Percentiles rank a stretch among this genome's conserved stretches.
Evolutionary conservation across 2,329 filamentous ascomycete genomes (phyloP).

Genomic region (Fusarium sp.): DNA sequence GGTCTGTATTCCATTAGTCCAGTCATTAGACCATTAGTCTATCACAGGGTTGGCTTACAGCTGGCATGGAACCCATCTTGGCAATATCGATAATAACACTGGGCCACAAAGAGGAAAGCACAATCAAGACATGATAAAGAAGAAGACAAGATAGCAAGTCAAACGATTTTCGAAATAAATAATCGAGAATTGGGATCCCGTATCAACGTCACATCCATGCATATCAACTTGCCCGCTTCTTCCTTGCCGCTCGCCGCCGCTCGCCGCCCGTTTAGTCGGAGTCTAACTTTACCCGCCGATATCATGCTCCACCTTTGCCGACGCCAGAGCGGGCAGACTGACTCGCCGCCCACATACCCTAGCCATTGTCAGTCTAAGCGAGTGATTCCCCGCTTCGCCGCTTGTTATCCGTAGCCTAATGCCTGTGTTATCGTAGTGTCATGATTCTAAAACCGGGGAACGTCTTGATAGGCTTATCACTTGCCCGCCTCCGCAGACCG

Average conservation of each 20-base stretch:
- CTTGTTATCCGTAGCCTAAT: neutral
- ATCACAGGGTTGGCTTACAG: neutral
- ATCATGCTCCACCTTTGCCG: neutral
- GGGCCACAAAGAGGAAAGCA: neutral
- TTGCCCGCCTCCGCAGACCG: neutral
- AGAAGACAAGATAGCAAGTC: neutral
- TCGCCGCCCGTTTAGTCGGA: neutral
- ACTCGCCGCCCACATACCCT: neutral
- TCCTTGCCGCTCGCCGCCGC: neutral
- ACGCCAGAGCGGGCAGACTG: neutral
- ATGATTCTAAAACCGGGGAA: neutral
- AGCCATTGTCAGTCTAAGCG: neutral
- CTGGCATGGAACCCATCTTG: neutral
- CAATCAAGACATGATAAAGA: neutral
- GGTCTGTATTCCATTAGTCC: neutral
- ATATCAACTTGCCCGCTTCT: neutral
- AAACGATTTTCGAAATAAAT: neutral
- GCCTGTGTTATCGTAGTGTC: neutral
- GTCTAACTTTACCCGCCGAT: neutral
- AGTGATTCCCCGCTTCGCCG: neutral
- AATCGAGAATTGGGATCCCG: neutral
- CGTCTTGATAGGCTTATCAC: neutral
- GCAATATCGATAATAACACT: neutral
- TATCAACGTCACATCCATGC: neutral
- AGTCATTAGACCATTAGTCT: neutral